These are phyloP conservation scores for Yamadazyma kitorensis DNA, from an alignment of 805 yeast genomes.

Conservation along the genomic window DNA sequence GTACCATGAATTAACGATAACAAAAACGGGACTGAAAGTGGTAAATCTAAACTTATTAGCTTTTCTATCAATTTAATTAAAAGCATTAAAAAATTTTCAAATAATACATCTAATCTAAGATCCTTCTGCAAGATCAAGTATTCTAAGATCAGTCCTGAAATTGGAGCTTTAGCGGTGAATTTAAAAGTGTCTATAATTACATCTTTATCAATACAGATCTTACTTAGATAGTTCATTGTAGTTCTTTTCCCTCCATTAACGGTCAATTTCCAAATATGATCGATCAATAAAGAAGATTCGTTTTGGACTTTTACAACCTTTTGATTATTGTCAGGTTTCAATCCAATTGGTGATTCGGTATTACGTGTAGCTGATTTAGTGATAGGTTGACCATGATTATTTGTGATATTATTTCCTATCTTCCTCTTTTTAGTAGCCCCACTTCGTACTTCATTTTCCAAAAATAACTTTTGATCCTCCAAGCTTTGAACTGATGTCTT, in stretches of 20 bases:
- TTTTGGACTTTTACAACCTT: slow-evolving; percentile 23
- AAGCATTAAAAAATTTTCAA: slow-evolving; percentile 35
- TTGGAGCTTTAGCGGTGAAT: slow-evolving; percentile 27
- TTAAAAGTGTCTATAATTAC: slow-evolving; percentile 16
- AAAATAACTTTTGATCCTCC: slow-evolving; percentile 43
- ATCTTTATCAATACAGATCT: slow-evolving; percentile 26
- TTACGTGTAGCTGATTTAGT: no score
- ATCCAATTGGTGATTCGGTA: no score
- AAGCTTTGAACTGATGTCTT: slow-evolving; percentile 32
- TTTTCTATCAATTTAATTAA: slow-evolving; percentile 25
- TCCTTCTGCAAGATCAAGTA: slow-evolving; percentile 44
- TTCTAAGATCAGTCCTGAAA: slow-evolving; percentile 35
- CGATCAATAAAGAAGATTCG: slow-evolving; percentile 32
- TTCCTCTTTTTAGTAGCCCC: slow-evolving; percentile 3
- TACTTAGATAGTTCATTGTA: slow-evolving; percentile 28
- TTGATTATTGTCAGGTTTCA: no score
- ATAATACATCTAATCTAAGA: slow-evolving; percentile 48
- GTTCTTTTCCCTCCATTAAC: slow-evolving; percentile 35
- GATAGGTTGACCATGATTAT: no score
- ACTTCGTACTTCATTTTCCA: slow-evolving; percentile 35
- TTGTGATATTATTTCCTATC: no score
- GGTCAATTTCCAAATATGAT: slow-evolving; percentile 34
- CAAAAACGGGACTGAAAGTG: slow-evolving; percentile 55
- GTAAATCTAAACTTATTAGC: slow-evolving; percentile 19
- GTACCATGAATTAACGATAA: slow-evolving; percentile 55